A percentile compares a stretch with the other conserved stretches of the same genome.
Evolutionary conservation across 2,329 filamentous ascomycete species (phyloP).

Genomic region (Dothistroma pini): DNA sequence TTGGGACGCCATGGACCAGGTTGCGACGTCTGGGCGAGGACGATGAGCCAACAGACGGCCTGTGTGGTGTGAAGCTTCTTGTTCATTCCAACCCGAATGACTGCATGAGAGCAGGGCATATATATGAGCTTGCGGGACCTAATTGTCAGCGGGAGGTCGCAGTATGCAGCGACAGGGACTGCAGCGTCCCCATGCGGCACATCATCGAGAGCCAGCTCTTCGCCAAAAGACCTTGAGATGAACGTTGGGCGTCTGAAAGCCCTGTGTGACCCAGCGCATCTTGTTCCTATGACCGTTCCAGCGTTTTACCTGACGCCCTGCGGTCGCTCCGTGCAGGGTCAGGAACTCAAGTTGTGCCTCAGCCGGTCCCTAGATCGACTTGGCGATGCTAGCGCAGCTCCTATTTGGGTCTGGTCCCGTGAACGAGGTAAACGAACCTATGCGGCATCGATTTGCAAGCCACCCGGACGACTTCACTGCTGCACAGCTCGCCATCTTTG

Average conservation of each 20-base stretch:
- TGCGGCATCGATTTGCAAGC: not conserved
- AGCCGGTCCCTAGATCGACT: not conserved
- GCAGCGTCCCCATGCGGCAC: not conserved
- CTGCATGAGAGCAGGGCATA: not conserved
- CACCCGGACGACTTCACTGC: not conserved
- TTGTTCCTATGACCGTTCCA: not conserved
- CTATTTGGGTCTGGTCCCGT: slow-evolving; percentile 1
- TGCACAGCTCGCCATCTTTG: slow-evolving; percentile 3
- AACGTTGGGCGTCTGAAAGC: not conserved
- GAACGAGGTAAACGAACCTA: not conserved
- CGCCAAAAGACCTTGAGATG: not conserved
- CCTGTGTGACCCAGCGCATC: not conserved
- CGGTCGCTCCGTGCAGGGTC: not conserved
- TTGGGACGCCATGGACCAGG: not conserved
- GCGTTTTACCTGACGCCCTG: not conserved
- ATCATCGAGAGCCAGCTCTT: not conserved
- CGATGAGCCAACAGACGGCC: not conserved
- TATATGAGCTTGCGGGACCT: not conserved
- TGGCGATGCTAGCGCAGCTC: slow-evolving; percentile 1
- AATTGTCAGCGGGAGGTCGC: not conserved
- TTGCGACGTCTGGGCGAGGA: not conserved
- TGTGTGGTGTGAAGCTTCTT: not conserved
- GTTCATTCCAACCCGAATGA: not conserved
- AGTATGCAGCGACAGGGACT: not conserved
- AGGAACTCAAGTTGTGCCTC: not conserved